Percentiles rank a stretch among this genome's conserved stretches.
Evolutionary conservation across 176 grass and related monocot genomes (phyloP).

Genomic region (Dactylis glomerata): DNA sequence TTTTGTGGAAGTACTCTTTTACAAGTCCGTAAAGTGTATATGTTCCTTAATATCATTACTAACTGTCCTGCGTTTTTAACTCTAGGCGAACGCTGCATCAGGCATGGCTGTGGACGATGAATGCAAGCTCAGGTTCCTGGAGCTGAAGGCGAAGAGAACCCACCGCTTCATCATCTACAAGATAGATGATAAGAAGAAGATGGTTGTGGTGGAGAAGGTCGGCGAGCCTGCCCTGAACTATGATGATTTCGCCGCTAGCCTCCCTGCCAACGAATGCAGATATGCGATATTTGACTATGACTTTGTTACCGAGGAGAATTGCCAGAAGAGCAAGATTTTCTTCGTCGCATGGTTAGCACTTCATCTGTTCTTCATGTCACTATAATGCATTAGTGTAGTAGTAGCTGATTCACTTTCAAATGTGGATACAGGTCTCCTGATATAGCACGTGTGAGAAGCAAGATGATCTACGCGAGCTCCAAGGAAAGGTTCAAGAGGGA

Average conservation of each 20-base stretch:
- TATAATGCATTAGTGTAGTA: background rate
- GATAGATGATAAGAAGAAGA: slow-evolving; percentile 71
- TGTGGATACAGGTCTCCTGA: slow-evolving; percentile 39
- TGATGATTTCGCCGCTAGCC: slow-evolving; percentile 42
- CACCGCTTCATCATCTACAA: slow-evolving; percentile 75
- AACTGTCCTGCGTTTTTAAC: background rate
- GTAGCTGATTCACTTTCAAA: background rate
- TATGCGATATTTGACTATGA: slow-evolving; percentile 68
- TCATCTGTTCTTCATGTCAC: background rate
- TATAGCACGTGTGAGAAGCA: slow-evolving; percentile 39
- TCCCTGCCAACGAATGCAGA: slow-evolving; percentile 55
- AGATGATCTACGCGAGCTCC: slow-evolving; percentile 56
- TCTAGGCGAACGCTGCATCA: slow-evolving; percentile 54
- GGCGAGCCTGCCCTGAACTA: slow-evolving; percentile 49
- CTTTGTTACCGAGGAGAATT: slow-evolving; percentile 56
- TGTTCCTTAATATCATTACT: background rate
- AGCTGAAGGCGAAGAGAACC: slow-evolving; percentile 65
- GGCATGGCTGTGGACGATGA: slow-evolving; percentile 69
- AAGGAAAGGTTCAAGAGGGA: slow-evolving; percentile 64
- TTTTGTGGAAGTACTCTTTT: background rate
- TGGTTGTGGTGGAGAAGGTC: slow-evolving; percentile 57
- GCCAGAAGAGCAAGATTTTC: slow-evolving; percentile 64
- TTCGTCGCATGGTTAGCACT: slow-evolving; percentile 38
- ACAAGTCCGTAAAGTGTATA: background rate
- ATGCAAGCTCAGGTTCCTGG: slow-evolving; percentile 62